These are phyloP conservation scores for Naganishia liquefaciens DNA, from an alignment of 1,284 basidiomycete genomes.

Conservation along the genomic window DNA sequence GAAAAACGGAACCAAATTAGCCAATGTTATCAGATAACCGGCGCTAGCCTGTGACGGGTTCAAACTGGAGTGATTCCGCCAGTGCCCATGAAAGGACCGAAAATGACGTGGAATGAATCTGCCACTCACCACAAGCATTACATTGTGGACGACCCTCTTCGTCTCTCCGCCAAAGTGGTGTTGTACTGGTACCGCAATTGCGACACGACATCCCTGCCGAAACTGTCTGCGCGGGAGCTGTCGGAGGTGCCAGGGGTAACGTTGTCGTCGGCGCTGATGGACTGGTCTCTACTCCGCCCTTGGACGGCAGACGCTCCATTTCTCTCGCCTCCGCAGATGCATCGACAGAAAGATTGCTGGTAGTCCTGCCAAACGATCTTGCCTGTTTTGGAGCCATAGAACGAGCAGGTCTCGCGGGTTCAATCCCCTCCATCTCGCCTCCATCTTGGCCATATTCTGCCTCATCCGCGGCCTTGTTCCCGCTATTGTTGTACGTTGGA, in stretches of 20 bases:
- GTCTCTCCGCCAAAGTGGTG: constrained; percentile 88
- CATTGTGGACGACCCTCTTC: constrained; percentile 75
- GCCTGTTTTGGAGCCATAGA: constrained; percentile 12
- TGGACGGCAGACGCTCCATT: neutral
- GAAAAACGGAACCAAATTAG: constrained; percentile 19
- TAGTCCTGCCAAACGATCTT: constrained; percentile 29
- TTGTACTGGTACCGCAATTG: constrained; percentile 91
- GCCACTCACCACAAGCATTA: constrained; percentile 84
- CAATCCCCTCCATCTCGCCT: constrained; percentile 48
- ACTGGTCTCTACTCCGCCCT: constrained; percentile 29
- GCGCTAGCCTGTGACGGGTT: neutral
- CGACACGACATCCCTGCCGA: constrained; percentile 80
- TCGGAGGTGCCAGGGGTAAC: constrained; percentile 34
- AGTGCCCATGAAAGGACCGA: constrained; percentile 29
- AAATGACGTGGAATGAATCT: constrained; percentile 43
- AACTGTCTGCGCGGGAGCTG: constrained; percentile 54
- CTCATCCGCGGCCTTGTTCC: constrained; percentile 33
- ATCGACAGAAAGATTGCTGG: constrained; percentile 23
- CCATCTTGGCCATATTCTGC: constrained; percentile 12
- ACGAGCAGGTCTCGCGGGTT: constrained; percentile 38
- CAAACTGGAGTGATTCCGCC: neutral
- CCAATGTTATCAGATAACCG: constrained; percentile 18
- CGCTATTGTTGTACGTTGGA: constrained; percentile 85
- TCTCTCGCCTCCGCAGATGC: constrained; percentile 27
- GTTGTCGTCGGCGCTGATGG: constrained; percentile 36